Evolutionary conservation across 2,329 filamentous ascomycete species (phyloP).

Genomic region (Aspergillus alliaceus): DNA sequence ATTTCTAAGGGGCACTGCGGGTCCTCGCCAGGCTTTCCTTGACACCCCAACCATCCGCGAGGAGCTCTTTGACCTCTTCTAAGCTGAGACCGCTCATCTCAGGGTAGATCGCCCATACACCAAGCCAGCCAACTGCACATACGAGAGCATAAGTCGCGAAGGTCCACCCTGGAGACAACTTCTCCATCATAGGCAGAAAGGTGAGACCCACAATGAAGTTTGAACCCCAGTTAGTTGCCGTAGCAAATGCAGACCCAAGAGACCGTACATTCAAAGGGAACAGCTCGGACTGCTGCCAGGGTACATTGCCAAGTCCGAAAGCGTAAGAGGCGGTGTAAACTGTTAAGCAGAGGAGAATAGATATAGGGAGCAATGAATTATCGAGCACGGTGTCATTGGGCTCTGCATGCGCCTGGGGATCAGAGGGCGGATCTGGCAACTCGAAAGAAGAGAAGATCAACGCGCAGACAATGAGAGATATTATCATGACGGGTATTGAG

Average conservation of each 20-base stretch:
- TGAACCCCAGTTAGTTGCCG: constrained; percentile 81
- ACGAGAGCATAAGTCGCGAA: constrained; percentile 78
- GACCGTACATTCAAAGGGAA: constrained; percentile 70
- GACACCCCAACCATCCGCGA: constrained; percentile 74
- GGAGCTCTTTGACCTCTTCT: constrained; percentile 73
- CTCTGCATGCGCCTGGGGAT: constrained; percentile 15
- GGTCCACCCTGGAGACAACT: constrained; percentile 70
- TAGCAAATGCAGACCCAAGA: constrained; percentile 59
- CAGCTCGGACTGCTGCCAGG: constrained; percentile 94
- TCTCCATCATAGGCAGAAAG: constrained; percentile 84
- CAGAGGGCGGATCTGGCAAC: constrained; percentile 33
- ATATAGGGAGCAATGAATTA: constrained; percentile 36
- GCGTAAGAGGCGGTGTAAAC: constrained; percentile 85
- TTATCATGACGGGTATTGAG: constrained; percentile 80
- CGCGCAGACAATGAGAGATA: constrained; percentile 69
- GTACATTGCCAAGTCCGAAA: constrained; percentile 83
- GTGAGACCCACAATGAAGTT: constrained; percentile 86
- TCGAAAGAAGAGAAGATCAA: constrained; percentile 69
- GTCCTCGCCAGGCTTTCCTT: constrained; percentile 41
- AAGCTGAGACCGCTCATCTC: constrained; percentile 80
- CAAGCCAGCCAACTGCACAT: constrained; percentile 65
- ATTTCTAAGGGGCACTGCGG: neutral
- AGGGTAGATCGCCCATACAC: constrained; percentile 75
- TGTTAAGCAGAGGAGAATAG: constrained; percentile 74
- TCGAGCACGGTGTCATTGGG: constrained; percentile 21